A percentile compares a stretch with the other conserved stretches of the same genome.
Evolutionary conservation across 306 rosid genomes (phyloP).

Genomic region (Oxytropis ochrocephala): DNA sequence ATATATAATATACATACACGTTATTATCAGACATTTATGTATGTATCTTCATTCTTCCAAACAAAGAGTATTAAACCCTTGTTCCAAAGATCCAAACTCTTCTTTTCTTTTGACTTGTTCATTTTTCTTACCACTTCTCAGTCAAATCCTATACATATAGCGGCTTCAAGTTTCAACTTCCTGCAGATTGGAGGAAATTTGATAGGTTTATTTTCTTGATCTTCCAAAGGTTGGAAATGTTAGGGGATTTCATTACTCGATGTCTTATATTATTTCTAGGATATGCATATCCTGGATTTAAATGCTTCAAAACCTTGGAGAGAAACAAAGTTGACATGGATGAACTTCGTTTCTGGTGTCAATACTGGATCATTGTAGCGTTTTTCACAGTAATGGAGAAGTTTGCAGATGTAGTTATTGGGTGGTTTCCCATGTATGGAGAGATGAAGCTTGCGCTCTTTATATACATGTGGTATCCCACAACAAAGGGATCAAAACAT

Average conservation of each 20-base stretch:
- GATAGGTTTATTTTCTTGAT: not conserved
- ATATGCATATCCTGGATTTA: constrained; percentile 92
- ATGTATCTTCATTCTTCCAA: constrained; percentile 12
- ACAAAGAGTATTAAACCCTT: not conserved
- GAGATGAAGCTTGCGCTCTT: constrained; percentile 81
- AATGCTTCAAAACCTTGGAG: constrained; percentile 77
- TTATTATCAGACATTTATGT: not conserved
- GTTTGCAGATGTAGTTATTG: constrained; percentile 48
- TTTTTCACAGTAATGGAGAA: constrained; percentile 59
- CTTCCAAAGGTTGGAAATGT: constrained; percentile 36
- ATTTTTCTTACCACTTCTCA: not conserved
- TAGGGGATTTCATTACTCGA: constrained; percentile 66
- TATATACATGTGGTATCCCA: constrained; percentile 89
- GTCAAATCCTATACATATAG: not conserved
- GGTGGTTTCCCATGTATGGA: constrained; percentile 88
- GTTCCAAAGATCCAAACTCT: not conserved
- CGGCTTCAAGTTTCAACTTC: constrained; percentile 11
- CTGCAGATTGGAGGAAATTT: too few relatives aligned
- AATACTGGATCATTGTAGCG: constrained; percentile 88
- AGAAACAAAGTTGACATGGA: constrained; percentile 44
- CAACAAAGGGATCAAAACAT: constrained; percentile 68
- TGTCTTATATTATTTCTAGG: constrained; percentile 67
- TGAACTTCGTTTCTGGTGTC: constrained; percentile 95
- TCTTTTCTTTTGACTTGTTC: not conserved
- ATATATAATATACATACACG: not conserved